These are phyloP conservation scores for Glonium stellatum DNA, from an alignment of 495 filamentous ascomycete genomes.

Conservation along the genomic window DNA sequence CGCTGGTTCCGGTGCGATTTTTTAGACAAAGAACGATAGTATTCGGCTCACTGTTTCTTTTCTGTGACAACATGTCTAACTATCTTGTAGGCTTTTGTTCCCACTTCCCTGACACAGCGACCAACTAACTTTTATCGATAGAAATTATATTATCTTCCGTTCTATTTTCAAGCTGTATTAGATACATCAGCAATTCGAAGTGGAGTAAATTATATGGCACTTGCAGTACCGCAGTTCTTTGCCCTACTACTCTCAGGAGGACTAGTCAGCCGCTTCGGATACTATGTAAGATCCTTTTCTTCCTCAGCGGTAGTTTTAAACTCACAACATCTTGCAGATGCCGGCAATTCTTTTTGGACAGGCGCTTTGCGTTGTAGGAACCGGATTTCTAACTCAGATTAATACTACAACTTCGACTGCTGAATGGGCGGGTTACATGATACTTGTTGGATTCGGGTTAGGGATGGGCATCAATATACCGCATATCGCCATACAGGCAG, in stretches of 20 bases:
- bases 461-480: constrained; percentile 6
- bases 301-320: background rate
- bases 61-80: too few species aligned
- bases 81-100: too few species aligned
- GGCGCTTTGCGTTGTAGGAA: background rate
- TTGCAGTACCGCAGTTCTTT: background rate
- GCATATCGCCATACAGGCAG: background rate
- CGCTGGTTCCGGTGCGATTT: background rate
- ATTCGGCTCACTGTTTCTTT: too few species aligned
- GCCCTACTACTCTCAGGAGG: background rate
- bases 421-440: background rate
- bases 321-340: background rate
- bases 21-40: too few species aligned
- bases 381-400: background rate
- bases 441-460: background rate
- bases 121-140: too few species aligned
- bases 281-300: background rate
- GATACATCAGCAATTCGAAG: constrained; percentile 4
- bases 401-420: background rate
- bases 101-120: too few species aligned
- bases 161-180: constrained; percentile 32
- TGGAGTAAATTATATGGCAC: background rate
- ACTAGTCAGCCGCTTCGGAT: background rate
- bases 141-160: constrained; percentile 25
- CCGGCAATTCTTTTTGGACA: background rate